phyloP scores from a whole-genome alignment of 768 basidiomycete genomes.

The Asterophora parasitica region DNA sequence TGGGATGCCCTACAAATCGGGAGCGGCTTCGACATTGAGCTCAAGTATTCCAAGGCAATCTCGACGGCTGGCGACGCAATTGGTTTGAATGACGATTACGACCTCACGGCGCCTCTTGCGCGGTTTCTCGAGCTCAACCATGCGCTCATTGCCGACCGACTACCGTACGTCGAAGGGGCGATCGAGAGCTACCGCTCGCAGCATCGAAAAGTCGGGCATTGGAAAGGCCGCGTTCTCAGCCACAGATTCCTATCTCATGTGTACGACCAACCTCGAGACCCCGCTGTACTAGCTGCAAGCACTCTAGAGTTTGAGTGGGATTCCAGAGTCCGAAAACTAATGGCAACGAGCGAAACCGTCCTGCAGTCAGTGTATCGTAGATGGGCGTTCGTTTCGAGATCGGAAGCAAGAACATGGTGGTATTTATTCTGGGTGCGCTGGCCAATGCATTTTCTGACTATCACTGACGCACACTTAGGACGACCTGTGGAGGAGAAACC shows the following conservation, averaged over 20 bases:
- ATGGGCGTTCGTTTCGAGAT: conserved; percentile 41
- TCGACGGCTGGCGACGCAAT: conserved; percentile 45
- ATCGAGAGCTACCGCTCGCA: conserved; percentile 49
- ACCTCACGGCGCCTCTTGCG: conserved; percentile 57
- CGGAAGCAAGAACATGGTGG: conserved; percentile 65
- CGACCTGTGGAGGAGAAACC: conserved; percentile 70
- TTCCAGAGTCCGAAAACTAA: conserved; percentile 47
- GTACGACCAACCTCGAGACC: conserved; percentile 51
- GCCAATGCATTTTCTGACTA: background rate
- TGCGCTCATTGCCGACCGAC: conserved; percentile 37
- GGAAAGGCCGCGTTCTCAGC: conserved; percentile 51
- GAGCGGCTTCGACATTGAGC: conserved; percentile 61
- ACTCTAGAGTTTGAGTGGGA: conserved; percentile 49
- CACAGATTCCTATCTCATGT: conserved; percentile 61
- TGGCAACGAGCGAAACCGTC: conserved; percentile 38
- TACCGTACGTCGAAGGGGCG: conserved; percentile 40
- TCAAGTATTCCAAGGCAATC: conserved; percentile 53
- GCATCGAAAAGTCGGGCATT: conserved; percentile 41
- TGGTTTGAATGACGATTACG: conserved; percentile 62
- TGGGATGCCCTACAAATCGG: conserved; percentile 56
- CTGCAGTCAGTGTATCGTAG: conserved; percentile 52
- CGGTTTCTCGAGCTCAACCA: conserved; percentile 59
- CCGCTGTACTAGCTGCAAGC: conserved; percentile 38
- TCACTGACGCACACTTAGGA: conserved; percentile 40
- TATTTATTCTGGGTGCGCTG: conserved; percentile 70